Base-by-base conservation (phyloP, 192 early-diverging fungal species). In the Lobosporangium transversale region DNA sequence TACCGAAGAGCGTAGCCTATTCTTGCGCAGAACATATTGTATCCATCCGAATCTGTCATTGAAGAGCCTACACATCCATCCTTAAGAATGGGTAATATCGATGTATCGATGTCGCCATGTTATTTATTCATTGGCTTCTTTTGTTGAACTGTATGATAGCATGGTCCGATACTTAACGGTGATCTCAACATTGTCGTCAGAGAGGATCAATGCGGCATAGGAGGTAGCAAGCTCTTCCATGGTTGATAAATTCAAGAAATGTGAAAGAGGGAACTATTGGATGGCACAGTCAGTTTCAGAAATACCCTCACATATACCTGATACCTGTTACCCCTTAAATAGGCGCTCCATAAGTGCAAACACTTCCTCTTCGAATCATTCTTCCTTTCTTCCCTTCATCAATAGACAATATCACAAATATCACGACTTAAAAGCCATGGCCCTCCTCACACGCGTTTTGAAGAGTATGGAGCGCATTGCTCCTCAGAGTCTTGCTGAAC, bases 171-270 rank as follows among this genome's bases (percentile, higher is more conserved):
- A 55, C 84, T 89, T 82, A 88, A 97, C 96, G 73, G 95, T 95
- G 89, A 99, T 94, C 70, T 92, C 95, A 82, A 97, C 83, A 79
- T 94, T 91, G 83, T 98, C 97, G 83, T 99, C 97, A 85, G 94
- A 87, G 81, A 99, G 96, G 90, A 98, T 98, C 74, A 99, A 93
- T 47, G 97, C 89, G 68, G 97, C 94, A 91, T 98, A 97, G 53
- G 91, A 90, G 84, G 93, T 88, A 80, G 96, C 96, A 70, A 90
- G 87, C 86, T 98, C 94, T 75, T 90, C 78, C 82, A 84, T 84
- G 64, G 73, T 60, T 62, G 68, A 51, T 53, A 61, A 61, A 52
- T 74, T 62, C 21, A n/a, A n/a, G 59, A 58, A 75, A 66, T 61
- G 71, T 66, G 71, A 75, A 66, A 58, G 71, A 75, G 62, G 62